phyloP scores from a whole-genome alignment of 2,329 filamentous ascomycete genomes.

The Aspergillus novofumigatus region DNA sequence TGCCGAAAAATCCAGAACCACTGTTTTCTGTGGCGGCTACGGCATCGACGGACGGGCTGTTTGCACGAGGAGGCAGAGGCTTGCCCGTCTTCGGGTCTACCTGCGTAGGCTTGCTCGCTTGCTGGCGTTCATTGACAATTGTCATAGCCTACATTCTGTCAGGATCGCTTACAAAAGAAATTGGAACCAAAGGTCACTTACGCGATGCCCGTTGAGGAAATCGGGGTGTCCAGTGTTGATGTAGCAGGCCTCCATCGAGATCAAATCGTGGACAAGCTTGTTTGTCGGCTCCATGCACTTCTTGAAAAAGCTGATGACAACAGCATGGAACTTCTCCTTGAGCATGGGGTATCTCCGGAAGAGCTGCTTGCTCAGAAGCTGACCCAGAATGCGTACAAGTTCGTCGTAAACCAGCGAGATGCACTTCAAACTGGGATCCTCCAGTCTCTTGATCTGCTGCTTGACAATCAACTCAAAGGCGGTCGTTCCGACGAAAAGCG shows the following conservation, averaged over 20 bases:
- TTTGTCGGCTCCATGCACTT: slow-evolving; percentile 98
- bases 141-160: slow-evolving; percentile 70
- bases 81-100: slow-evolving; percentile 99
- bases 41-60: slow-evolving; percentile 66
- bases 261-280: slow-evolving; percentile 89
- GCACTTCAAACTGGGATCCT: slow-evolving; percentile 96
- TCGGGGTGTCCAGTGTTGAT: slow-evolving; percentile 98
- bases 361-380: slow-evolving; percentile 80
- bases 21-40: slow-evolving; percentile 51
- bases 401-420: slow-evolving; percentile 97
- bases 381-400: slow-evolving; percentile 87
- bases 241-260: slow-evolving; percentile 94
- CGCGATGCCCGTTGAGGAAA: slow-evolving; percentile 90
- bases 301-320: slow-evolving; percentile 94
- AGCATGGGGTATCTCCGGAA: slow-evolving; percentile 90
- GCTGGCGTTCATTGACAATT: slow-evolving; percentile 91
- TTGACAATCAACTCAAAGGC: slow-evolving; percentile 99
- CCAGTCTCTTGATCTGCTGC: slow-evolving; percentile 93
- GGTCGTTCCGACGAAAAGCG: slow-evolving; percentile 92
- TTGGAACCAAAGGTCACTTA: slow-evolving; percentile 38
- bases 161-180: slow-evolving; percentile 8
- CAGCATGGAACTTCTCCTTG: slow-evolving; percentile 93
- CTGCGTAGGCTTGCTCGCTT: slow-evolving; percentile 76
- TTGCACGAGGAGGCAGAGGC: slow-evolving; percentile 73
- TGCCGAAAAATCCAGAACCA: slow-evolving; percentile 85